These are phyloP conservation scores for Pterulicium gracile DNA, from an alignment of 1,284 basidiomycete species.

Conservation along the genomic window DNA sequence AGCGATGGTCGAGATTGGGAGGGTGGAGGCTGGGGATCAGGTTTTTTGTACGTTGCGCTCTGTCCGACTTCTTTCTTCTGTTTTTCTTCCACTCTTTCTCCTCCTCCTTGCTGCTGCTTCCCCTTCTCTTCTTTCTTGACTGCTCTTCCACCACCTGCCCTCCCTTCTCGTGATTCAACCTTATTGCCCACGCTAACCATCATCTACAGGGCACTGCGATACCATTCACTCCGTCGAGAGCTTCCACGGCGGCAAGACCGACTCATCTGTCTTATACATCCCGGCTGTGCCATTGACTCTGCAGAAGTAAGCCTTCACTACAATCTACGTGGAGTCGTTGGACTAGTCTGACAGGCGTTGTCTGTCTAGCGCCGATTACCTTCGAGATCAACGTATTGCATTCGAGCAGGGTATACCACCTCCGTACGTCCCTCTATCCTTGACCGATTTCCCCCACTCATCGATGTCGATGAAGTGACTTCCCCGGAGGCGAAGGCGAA, in stretches of 20 bases:
- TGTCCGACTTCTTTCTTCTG: too few species aligned
- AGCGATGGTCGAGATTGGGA: constrained; percentile 41
- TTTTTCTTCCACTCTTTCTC: too few species aligned
- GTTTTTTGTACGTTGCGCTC: constrained; percentile 54
- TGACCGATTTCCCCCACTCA: background rate
- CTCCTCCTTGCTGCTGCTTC: background rate
- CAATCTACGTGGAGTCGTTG: too few species aligned
- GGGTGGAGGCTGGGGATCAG: constrained; percentile 62
- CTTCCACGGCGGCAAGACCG: constrained; percentile 44
- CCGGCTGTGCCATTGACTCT: constrained; percentile 64
- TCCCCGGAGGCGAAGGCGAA: constrained; percentile 69
- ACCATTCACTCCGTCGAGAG: constrained; percentile 65
- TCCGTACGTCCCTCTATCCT: constrained; percentile 28
- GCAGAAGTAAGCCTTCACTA: constrained; percentile 35
- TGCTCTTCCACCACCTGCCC: too few species aligned
- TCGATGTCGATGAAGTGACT: constrained; percentile 35
- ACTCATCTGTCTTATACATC: constrained; percentile 75
- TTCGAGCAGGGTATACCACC: constrained; percentile 50
- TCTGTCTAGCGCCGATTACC: constrained; percentile 43
- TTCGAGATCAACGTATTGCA: constrained; percentile 44
- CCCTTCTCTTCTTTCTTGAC: background rate
- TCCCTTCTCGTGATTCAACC: too few species aligned
- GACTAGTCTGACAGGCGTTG: too few species aligned
- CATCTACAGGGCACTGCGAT: constrained; percentile 45
- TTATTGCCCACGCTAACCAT: too few species aligned